Percentiles rank a stretch among this genome's conserved stretches.
phyloP scores from a whole-genome alignment of 1,284 basidiomycete species.

The Naganishia sp. region DNA sequence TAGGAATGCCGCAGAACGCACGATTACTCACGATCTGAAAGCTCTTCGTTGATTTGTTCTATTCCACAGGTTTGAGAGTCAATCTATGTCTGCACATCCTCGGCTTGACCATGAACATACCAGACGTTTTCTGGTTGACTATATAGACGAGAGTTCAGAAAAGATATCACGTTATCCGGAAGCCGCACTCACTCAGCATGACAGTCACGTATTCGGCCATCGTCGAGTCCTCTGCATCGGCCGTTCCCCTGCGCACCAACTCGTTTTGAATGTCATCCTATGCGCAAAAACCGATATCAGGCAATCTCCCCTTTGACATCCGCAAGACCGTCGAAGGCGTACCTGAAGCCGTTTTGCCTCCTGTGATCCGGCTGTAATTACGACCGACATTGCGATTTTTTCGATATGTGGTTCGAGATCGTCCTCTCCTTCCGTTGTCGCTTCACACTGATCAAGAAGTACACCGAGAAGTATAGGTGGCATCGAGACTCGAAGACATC shows the following conservation, averaged over 20 bases:
- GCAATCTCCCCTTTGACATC: neutral
- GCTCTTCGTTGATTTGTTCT: slow-evolving; percentile 33
- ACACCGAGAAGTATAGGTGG: neutral
- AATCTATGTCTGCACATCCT: neutral
- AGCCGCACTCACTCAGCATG: slow-evolving; percentile 31
- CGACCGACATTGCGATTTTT: slow-evolving; percentile 8
- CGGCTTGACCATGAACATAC: neutral
- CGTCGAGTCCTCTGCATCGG: slow-evolving; percentile 32
- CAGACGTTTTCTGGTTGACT: slow-evolving; percentile 34
- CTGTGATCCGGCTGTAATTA: slow-evolving; percentile 16
- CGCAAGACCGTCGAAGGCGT: neutral
- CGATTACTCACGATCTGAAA: slow-evolving; percentile 29
- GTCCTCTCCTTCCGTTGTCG: too few species aligned
- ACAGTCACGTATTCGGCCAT: slow-evolving; percentile 36
- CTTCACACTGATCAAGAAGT: too few species aligned
- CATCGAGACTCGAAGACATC: too few species aligned
- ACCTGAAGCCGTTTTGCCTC: slow-evolving; percentile 28
- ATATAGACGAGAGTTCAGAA: neutral
- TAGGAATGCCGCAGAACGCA: neutral
- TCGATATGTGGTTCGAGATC: too few species aligned
- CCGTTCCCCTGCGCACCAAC: slow-evolving; percentile 28
- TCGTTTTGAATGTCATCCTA: slow-evolving; percentile 34
- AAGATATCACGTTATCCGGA: neutral
- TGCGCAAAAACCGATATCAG: neutral
- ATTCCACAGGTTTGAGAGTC: neutral